Conservation (phyloP, 257 asterid genomes). For the Coffea eugenioides region DNA sequence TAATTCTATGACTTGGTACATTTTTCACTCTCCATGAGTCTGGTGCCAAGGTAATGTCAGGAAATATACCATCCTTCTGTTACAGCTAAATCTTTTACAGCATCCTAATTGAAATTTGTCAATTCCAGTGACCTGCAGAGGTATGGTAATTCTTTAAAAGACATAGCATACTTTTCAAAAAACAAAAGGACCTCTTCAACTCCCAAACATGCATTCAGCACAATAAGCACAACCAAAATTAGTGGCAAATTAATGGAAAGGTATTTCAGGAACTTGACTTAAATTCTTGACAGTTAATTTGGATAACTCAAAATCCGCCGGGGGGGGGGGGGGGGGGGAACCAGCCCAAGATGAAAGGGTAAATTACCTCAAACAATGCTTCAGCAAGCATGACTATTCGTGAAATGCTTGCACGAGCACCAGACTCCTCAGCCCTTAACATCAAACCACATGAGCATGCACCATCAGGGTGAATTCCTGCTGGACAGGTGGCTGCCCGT, state of each 20-base stretch:
- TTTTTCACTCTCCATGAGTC: no score
- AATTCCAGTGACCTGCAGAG: neutral
- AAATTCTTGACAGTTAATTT: neutral
- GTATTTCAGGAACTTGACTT: neutral
- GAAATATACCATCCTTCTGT: neutral
- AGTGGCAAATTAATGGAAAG: neutral
- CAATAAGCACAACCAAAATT: neutral
- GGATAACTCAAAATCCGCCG: neutral
- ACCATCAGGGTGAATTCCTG: slow-evolving; percentile 70
- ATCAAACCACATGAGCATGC: slow-evolving; percentile 73
- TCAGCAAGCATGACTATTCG: slow-evolving; percentile 93
- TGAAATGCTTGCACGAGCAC: slow-evolving; percentile 76
- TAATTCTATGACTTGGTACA: neutral
- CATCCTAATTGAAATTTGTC: neutral
- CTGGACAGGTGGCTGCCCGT: slow-evolving; percentile 56
- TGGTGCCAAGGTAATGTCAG: neutral
- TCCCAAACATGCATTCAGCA: neutral
- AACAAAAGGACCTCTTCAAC: neutral
- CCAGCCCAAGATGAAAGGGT: neutral
- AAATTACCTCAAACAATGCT: slow-evolving; percentile 89
- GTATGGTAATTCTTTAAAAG: neutral
- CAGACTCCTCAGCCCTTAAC: slow-evolving; percentile 48
- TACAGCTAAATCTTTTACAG: neutral
- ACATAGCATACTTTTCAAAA: neutral
- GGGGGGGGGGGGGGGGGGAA: neutral